These are phyloP conservation scores for Pinus tabuliformis DNA, from an alignment of 75 land plant genomes.

Conservation along the genomic window DNA sequence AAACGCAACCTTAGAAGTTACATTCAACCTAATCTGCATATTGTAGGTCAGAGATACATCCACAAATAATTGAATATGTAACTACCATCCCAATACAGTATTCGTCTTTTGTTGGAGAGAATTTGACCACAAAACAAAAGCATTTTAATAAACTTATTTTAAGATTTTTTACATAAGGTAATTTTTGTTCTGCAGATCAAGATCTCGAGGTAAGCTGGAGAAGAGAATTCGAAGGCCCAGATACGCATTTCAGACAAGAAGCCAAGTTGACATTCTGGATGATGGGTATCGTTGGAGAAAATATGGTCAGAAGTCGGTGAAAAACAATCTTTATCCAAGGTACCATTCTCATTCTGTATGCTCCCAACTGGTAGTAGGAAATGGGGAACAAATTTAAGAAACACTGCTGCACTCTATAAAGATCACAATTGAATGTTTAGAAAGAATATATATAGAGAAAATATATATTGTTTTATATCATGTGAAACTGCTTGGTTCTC, in stretches of 20 bases:
- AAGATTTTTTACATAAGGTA: not conserved
- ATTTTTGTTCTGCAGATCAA: not conserved
- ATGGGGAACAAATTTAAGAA: no score
- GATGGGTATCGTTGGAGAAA: constrained; percentile 84
- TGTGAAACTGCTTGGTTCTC: no score
- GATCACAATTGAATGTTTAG: no score
- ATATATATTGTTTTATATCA: no score
- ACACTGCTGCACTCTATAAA: no score
- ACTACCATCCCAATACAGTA: not conserved
- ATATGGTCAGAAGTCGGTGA: constrained; percentile 76
- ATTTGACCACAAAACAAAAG: not conserved
- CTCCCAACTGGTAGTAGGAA: no score
- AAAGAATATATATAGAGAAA: no score
- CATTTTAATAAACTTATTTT: not conserved
- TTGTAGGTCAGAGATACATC: not conserved
- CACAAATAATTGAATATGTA: not conserved
- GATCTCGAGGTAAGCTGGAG: constrained; percentile 6
- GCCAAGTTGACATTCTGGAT: constrained; percentile 70
- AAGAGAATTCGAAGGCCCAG: constrained; percentile 49
- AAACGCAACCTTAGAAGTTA: not conserved
- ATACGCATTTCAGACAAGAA: constrained; percentile 71
- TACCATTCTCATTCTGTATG: constrained; percentile 11
- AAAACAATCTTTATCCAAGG: constrained; percentile 80
- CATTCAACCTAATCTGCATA: not conserved
- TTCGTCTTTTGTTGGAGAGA: not conserved